A percentile compares a stretch with the other conserved stretches of the same genome.
Conservation (phyloP, 2,329 filamentous ascomycete genomes). For the Thielaviopsis musarum region DNA sequence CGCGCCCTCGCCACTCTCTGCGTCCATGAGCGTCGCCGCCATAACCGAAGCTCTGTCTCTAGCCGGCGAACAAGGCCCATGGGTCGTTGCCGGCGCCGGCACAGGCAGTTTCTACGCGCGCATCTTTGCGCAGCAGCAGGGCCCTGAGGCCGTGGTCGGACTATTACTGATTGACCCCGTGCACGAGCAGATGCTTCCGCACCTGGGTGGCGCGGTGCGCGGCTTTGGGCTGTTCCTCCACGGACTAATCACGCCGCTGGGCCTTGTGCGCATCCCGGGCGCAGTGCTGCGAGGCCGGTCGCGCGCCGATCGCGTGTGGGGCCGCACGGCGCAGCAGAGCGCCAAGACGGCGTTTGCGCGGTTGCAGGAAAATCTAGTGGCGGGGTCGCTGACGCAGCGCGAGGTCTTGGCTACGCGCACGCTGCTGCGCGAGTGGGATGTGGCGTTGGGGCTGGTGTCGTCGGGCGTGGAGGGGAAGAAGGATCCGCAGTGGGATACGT, state of each 20-base stretch:
- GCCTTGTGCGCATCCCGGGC: slow-evolving; percentile 61
- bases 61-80: slow-evolving; percentile 72
- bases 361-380: slow-evolving; percentile 83
- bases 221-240: slow-evolving; percentile 5
- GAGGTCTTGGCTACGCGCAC: slow-evolving; percentile 64
- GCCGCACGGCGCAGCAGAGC: slow-evolving; percentile 57
- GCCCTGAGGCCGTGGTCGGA: slow-evolving; percentile 49
- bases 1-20: slow-evolving; percentile 81
- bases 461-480: slow-evolving; percentile 54
- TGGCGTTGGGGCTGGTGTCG: slow-evolving; percentile 65
- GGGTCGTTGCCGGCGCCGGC: slow-evolving; percentile 73
- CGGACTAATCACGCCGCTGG: slow-evolving; percentile 60
- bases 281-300: slow-evolving; percentile 69
- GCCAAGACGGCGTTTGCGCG: slow-evolving; percentile 80
- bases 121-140: slow-evolving; percentile 76
- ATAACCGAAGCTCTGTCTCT: slow-evolving; percentile 71
- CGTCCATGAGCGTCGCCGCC: slow-evolving; percentile 79
- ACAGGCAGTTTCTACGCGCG: slow-evolving; percentile 78
- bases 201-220: neutral
- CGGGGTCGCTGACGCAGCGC: slow-evolving; percentile 64
- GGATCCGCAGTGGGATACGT: slow-evolving; percentile 59
- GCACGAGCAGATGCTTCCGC: slow-evolving; percentile 41
- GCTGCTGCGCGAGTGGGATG: slow-evolving; percentile 54
- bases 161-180: slow-evolving; percentile 75
- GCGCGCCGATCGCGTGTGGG: slow-evolving; percentile 72